phyloP scores from a whole-genome alignment of 805 yeast species.

The Nakazawaea wickerhamii region DNA sequence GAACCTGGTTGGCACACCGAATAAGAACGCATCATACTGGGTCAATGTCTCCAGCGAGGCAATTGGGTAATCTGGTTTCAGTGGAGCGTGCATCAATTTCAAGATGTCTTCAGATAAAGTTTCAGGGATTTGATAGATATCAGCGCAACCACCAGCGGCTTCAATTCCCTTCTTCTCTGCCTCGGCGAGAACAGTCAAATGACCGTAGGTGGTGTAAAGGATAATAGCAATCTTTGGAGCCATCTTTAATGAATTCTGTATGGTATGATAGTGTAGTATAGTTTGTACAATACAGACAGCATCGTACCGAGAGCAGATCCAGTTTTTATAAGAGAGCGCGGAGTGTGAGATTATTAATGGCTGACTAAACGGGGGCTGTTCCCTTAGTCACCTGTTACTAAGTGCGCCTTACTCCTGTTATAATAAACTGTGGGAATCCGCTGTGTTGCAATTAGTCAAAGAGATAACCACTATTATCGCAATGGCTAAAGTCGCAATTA shows the following conservation, averaged over 20 bases:
- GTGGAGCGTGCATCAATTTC: conserved; percentile 54
- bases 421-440: no score
- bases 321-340: no score
- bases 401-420: neutral
- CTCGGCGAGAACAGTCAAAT: conserved; percentile 62
- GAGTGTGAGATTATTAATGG: no score
- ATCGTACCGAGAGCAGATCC: no score
- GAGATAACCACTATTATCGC: no score
- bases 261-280: neutral
- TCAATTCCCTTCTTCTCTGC: conserved; percentile 63
- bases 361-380: no score
- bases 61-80: conserved; percentile 57
- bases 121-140: conserved; percentile 71
- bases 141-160: conserved; percentile 63
- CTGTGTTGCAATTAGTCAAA: no score
- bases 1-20: conserved; percentile 83
- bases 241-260: conserved; percentile 8
- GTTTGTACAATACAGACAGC: neutral
- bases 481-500: conserved; percentile 23
- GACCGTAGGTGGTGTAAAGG: conserved; percentile 76
- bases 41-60: conserved; percentile 54
- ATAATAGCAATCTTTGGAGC: conserved; percentile 31
- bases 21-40: conserved; percentile 72
- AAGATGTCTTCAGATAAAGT: conserved; percentile 61
- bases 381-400: neutral